These are phyloP conservation scores for Parastagonospora nodorum DNA, from an alignment of 2,329 filamentous ascomycete species.

Conservation along the genomic window DNA sequence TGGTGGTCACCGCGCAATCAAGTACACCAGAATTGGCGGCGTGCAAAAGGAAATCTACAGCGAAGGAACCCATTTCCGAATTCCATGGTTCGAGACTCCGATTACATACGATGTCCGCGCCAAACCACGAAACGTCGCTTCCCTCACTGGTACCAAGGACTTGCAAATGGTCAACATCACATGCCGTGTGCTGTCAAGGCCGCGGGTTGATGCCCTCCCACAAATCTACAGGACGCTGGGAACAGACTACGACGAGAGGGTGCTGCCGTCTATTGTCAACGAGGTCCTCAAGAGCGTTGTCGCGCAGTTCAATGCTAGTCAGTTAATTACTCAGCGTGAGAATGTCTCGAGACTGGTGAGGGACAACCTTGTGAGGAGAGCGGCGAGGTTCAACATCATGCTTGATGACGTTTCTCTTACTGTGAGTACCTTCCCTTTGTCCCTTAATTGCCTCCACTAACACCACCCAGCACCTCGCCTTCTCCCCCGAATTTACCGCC, in stretches of 20 bases:
- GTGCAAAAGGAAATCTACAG: slow-evolving; percentile 95
- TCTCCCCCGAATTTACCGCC: slow-evolving; percentile 72
- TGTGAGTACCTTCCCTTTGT: slow-evolving; percentile 57
- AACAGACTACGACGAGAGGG: slow-evolving; percentile 95
- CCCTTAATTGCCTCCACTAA: slow-evolving; percentile 23
- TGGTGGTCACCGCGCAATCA: slow-evolving; percentile 98
- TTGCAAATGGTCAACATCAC: slow-evolving; percentile 99
- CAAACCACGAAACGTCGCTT: slow-evolving; percentile 94
- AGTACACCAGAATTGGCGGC: slow-evolving; percentile 90
- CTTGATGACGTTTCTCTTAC: slow-evolving; percentile 97
- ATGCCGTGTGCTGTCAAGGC: slow-evolving; percentile 95
- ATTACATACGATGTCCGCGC: slow-evolving; percentile 98
- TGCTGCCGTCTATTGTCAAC: slow-evolving; percentile 97
- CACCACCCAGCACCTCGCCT: slow-evolving; percentile 63
- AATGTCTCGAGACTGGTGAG: slow-evolving; percentile 90
- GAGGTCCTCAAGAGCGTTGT: slow-evolving; percentile 99
- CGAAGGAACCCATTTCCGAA: slow-evolving; percentile 95
- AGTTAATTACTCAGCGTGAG: slow-evolving; percentile 99
- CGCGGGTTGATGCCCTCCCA: slow-evolving; percentile 83
- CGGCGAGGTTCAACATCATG: slow-evolving; percentile 95
- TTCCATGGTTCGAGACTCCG: slow-evolving; percentile 97
- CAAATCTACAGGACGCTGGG: slow-evolving; percentile 97
- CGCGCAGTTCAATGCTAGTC: slow-evolving; percentile 96
- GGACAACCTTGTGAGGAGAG: slow-evolving; percentile 88
- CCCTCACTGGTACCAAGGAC: slow-evolving; percentile 97